Conservation (phyloP, 208 protist genomes). For the Trypanosoma lewisi region DNA sequence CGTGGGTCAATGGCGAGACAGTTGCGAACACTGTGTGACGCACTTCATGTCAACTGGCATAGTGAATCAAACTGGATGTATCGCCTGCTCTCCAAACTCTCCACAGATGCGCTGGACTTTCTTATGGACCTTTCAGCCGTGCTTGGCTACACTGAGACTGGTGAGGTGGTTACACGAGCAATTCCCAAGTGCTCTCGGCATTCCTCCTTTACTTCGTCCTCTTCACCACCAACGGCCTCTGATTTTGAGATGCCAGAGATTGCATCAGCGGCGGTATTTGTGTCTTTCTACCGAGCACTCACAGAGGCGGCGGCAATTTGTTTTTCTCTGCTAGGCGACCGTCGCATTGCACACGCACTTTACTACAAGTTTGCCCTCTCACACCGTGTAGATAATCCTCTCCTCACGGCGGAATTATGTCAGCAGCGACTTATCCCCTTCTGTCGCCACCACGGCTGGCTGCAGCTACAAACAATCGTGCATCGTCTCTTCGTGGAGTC, state of each 20-base stretch:
- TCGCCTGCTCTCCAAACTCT: conserved; percentile 12
- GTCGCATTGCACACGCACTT: conserved; percentile 41
- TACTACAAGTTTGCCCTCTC: conserved; percentile 56
- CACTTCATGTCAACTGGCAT: conserved; percentile 3
- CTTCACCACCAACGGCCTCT: background rate
- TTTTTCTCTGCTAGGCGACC: conserved; percentile 34
- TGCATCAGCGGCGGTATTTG: conserved; percentile 12
- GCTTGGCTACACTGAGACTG: conserved; percentile 12
- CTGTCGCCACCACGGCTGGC: conserved; percentile 44
- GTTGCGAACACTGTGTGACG: conserved; percentile 5
- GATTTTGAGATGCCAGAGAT: conserved; percentile 18
- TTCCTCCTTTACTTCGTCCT: background rate
- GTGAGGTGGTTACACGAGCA: conserved; percentile 8
- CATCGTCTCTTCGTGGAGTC: conserved; percentile 58
- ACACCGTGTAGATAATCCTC: conserved; percentile 40
- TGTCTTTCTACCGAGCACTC: conserved; percentile 48
- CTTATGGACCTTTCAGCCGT: conserved; percentile 11
- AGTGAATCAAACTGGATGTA: background rate
- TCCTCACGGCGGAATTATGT: conserved; percentile 38
- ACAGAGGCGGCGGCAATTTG: conserved; percentile 37
- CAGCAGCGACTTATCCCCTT: conserved; percentile 51
- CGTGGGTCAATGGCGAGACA: background rate
- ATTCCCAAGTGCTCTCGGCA: too few species aligned
- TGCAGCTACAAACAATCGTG: conserved; percentile 43
- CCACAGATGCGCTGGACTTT: conserved; percentile 8